A percentile compares a stretch with the other conserved stretches of the same genome.
These are phyloP conservation scores for Geranium brycei DNA, from an alignment of 345 rosid species.

Conservation along the genomic window DNA sequence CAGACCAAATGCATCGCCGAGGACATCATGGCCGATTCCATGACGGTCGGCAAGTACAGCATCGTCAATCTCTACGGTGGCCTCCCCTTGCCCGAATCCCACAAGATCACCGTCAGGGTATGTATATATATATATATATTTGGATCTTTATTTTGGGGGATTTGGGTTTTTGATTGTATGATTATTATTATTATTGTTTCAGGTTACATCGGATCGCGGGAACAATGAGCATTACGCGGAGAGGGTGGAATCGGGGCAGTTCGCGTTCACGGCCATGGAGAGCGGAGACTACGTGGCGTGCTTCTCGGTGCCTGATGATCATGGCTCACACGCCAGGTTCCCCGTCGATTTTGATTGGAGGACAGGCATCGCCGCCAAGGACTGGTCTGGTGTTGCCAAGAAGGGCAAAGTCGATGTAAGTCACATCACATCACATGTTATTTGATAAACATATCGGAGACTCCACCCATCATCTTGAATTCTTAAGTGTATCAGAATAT, in stretches of 20 bases:
- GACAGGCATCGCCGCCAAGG: slow-evolving; percentile 67
- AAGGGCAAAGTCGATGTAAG: slow-evolving; percentile 80
- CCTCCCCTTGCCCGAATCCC: slow-evolving; percentile 60
- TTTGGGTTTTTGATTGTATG: background rate
- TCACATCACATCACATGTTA: background rate
- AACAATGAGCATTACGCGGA: slow-evolving; percentile 56
- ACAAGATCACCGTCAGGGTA: slow-evolving; percentile 66
- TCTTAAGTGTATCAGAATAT: background rate
- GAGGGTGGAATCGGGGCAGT: slow-evolving; percentile 59
- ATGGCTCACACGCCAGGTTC: slow-evolving; percentile 35
- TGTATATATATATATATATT: too few species aligned
- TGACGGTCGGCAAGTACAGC: slow-evolving; percentile 84
- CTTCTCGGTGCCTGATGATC: slow-evolving; percentile 49
- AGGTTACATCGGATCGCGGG: slow-evolving; percentile 82
- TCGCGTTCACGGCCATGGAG: slow-evolving; percentile 76
- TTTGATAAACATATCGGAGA: too few species aligned
- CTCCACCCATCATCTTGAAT: too few species aligned
- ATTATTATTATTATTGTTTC: slow-evolving; percentile 1
- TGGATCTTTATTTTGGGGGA: too few species aligned
- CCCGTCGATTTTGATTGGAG: slow-evolving; percentile 84
- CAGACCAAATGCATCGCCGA: slow-evolving; percentile 82
- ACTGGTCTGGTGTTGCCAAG: slow-evolving; percentile 80
- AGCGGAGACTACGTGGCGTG: slow-evolving; percentile 76
- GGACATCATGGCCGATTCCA: slow-evolving; percentile 66
- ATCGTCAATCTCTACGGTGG: slow-evolving; percentile 55